These are phyloP conservation scores for Fonsecaea monophora DNA, from an alignment of 2,329 filamentous ascomycete species.

Conservation along the genomic window DNA sequence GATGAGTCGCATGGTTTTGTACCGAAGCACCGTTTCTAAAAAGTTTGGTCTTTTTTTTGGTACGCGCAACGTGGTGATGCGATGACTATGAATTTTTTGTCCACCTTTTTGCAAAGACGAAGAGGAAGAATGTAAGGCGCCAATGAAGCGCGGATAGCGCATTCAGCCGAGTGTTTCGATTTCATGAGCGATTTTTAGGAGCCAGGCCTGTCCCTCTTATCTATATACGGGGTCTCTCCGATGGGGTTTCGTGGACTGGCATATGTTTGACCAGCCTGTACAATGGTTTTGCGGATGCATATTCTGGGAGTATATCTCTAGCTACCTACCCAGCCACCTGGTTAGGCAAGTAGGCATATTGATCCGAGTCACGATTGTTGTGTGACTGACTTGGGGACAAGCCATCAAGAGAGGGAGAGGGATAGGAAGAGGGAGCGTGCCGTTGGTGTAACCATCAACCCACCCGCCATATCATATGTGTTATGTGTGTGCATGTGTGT, in stretches of 20 bases:
- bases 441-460: neutral
- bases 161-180: neutral
- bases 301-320: neutral
- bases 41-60: neutral
- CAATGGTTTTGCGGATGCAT: constrained; percentile 2
- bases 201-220: neutral
- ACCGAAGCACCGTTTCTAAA: neutral
- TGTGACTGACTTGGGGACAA: neutral
- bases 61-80: constrained; percentile 4
- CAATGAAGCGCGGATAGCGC: neutral
- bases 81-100: constrained; percentile 20
- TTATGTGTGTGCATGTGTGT: neutral
- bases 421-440: no score
- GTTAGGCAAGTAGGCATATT: neutral
- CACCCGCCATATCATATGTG: no score
- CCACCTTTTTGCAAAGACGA: neutral
- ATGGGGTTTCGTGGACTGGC: neutral
- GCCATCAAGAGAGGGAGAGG: neutral
- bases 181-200: neutral
- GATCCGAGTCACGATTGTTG: neutral
- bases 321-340: no score
- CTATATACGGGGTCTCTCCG: neutral
- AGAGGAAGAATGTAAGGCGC: neutral
- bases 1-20: neutral
- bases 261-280: constrained; percentile 6